Conservation (phyloP, 1,284 basidiomycete genomes). For the Fomitopsis pinicola region DNA sequence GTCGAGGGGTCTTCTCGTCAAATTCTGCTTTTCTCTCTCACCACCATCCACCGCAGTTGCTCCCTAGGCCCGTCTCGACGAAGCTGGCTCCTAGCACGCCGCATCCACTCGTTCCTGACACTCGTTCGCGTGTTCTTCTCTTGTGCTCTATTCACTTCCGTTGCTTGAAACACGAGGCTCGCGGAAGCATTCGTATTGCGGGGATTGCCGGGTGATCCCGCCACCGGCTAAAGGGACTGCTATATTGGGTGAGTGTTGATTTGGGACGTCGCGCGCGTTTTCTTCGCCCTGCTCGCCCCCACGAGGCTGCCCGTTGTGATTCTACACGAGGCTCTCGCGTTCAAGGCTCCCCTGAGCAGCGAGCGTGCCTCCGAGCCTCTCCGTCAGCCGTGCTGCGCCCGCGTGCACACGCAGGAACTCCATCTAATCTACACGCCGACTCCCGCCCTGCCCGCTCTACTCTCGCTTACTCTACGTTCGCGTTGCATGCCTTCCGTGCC, state of each 20-base stretch:
- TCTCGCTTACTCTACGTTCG: conserved; percentile 19
- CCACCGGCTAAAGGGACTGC: conserved; percentile 14
- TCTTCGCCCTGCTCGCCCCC: conserved; percentile 21
- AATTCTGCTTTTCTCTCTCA: conserved; percentile 12
- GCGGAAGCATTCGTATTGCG: conserved; percentile 14
- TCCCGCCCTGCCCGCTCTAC: conserved; percentile 12
- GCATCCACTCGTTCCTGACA: conserved; percentile 4
- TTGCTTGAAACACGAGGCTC: conserved; percentile 5
- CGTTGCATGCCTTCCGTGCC: conserved; percentile 22
- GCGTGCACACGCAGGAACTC: conserved; percentile 20
- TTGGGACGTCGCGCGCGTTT: conserved; percentile 19
- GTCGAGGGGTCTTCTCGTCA: neutral
- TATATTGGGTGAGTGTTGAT: conserved; percentile 23
- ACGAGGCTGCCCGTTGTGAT: conserved; percentile 31
- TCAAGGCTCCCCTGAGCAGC: conserved; percentile 24
- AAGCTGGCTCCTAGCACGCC: neutral
- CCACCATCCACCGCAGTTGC: conserved; percentile 8
- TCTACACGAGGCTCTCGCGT: conserved; percentile 32
- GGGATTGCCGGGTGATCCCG: conserved; percentile 4
- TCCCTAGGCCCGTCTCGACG: conserved; percentile 7
- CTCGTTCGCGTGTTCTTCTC: conserved; percentile 7
- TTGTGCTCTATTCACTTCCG: neutral
- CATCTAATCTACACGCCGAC: conserved; percentile 22
- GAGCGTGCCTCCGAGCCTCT: conserved; percentile 24
- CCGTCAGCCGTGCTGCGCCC: conserved; percentile 24